Evolutionary conservation across 2,329 filamentous ascomycete genomes (phyloP).

Genomic region (Diaporthe humulicola): DNA sequence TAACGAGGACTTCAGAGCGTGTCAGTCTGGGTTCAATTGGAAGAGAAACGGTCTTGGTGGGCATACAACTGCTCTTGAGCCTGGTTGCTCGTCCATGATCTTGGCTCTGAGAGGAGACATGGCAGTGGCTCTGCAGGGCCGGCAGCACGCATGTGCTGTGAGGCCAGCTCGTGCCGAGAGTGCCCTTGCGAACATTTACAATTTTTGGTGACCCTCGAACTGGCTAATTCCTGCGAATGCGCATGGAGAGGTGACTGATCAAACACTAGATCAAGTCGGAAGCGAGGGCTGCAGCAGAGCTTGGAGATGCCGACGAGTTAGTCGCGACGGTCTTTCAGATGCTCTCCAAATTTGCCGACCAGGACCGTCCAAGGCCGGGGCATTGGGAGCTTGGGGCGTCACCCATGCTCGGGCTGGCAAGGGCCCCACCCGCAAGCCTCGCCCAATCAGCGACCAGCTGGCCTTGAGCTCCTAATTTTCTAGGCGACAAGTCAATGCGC

Average conservation of each 20-base stretch:
- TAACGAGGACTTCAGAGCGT: constrained; percentile 6
- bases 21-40: constrained; percentile 36
- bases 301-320: background rate
- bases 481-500: constrained; percentile 20
- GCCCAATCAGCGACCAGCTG: constrained; percentile 27
- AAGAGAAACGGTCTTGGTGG: constrained; percentile 30
- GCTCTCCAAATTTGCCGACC: constrained; percentile 39
- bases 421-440: background rate
- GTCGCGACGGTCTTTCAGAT: constrained; percentile 3
- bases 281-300: background rate
- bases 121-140: constrained; percentile 57
- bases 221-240: constrained; percentile 2
- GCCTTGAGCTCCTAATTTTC: constrained; percentile 36
- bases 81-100: constrained; percentile 59
- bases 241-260: constrained; percentile 31
- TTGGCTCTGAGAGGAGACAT: constrained; percentile 87
- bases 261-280: background rate
- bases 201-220: constrained; percentile 5
- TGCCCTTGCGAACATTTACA: constrained; percentile 69
- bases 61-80: constrained; percentile 62
- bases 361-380: constrained; percentile 24
- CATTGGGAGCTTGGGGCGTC: constrained; percentile 26
- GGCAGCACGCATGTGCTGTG: constrained; percentile 59
- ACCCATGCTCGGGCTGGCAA: constrained; percentile 14
- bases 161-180: constrained; percentile 67